phyloP scores from a whole-genome alignment of 2,329 filamentous ascomycete genomes.

The Calonectria multiphialidica region DNA sequence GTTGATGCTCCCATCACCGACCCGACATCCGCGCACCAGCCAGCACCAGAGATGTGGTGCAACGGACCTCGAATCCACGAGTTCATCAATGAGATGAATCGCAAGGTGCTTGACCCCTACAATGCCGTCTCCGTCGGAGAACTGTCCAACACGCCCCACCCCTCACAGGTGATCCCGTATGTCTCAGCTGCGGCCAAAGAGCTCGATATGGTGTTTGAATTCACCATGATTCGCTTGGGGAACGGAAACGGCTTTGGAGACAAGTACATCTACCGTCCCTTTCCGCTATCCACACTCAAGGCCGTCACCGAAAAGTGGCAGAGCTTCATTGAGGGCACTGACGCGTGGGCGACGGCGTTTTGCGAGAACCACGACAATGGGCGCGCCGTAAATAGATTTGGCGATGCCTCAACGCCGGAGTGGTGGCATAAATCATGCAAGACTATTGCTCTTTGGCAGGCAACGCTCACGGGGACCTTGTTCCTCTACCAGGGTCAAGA shows the following conservation, averaged over 20 bases:
- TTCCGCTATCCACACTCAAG: constrained; percentile 58
- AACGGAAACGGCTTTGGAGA: constrained; percentile 58
- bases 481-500: constrained; percentile 73
- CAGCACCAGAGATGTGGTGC: constrained; percentile 64
- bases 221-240: constrained; percentile 68
- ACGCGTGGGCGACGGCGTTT: constrained; percentile 71
- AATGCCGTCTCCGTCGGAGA: constrained; percentile 73
- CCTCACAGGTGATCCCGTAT: constrained; percentile 65
- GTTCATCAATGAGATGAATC: constrained; percentile 70
- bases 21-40: constrained; percentile 52
- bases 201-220: constrained; percentile 73
- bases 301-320: constrained; percentile 60
- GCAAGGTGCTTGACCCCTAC: constrained; percentile 64
- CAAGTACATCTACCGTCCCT: constrained; percentile 64
- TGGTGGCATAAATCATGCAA: constrained; percentile 61
- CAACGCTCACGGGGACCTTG: constrained; percentile 64
- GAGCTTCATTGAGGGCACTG: constrained; percentile 60
- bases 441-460: constrained; percentile 64
- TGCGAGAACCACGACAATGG: constrained; percentile 75
- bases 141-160: constrained; percentile 66
- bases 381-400: constrained; percentile 68
- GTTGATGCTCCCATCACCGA: constrained; percentile 64
- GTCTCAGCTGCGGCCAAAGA: constrained; percentile 65
- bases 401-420: constrained; percentile 56
- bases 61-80: constrained; percentile 74